A percentile compares a stretch with the other conserved stretches of the same genome.
Conservation (phyloP, 1,284 basidiomycete species). For the Retiboletus flavoniger region DNA sequence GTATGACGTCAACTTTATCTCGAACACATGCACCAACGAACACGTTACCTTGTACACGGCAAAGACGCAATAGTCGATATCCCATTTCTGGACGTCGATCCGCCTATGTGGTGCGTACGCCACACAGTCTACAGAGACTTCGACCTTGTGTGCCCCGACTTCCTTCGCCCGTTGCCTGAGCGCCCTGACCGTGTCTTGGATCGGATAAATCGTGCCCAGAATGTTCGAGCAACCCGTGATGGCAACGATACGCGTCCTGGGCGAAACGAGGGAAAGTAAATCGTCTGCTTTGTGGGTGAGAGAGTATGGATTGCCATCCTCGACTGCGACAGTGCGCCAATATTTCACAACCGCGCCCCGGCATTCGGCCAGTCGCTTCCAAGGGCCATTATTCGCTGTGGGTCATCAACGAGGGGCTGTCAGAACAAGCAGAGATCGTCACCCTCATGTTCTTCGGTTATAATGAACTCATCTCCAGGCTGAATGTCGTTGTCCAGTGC, state of each 20-base stretch:
- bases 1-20: background rate
- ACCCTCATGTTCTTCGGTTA: constrained; percentile 80
- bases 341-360: constrained; percentile 53
- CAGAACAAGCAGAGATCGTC: constrained; percentile 5
- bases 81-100: constrained; percentile 72
- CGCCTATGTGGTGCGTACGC: constrained; percentile 74
- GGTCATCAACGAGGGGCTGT: background rate
- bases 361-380: constrained; percentile 72
- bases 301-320: constrained; percentile 63
- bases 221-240: constrained; percentile 78
- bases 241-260: constrained; percentile 69
- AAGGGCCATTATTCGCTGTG: constrained; percentile 72
- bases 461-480: constrained; percentile 67
- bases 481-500: constrained; percentile 54
- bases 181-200: constrained; percentile 55
- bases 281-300: constrained; percentile 56
- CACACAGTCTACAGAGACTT: constrained; percentile 73
- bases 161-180: constrained; percentile 50
- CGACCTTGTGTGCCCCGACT: constrained; percentile 58
- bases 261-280: constrained; percentile 60
- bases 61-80: constrained; percentile 71
- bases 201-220: constrained; percentile 64
- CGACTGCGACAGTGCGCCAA: constrained; percentile 55
- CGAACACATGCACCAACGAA: background rate
- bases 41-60: constrained; percentile 73